Conservation (phyloP, 2,329 filamentous ascomycete genomes). For the Bimuria novae-zelandiae region DNA sequence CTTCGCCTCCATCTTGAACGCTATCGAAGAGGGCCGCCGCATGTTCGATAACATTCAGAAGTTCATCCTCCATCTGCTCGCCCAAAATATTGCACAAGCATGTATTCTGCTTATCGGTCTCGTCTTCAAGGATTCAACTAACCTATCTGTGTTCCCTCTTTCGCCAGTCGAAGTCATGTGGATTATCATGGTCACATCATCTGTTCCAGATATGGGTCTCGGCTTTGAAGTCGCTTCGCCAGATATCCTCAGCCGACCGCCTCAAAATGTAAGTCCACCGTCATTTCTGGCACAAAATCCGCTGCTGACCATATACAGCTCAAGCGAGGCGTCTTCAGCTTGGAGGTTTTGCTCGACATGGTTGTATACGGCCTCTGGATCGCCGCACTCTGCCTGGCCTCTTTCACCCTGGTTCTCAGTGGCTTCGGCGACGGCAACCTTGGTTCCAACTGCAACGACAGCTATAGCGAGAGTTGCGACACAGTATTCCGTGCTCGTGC, state of each 20-base stretch:
- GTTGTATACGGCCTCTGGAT: conserved; percentile 46
- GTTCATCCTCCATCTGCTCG: conserved; percentile 76
- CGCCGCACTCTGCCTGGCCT: conserved; percentile 39
- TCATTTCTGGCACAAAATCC: conserved; percentile 45
- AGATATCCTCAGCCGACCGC: conserved; percentile 80
- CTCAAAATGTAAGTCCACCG: conserved; percentile 75
- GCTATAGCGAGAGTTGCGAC: conserved; percentile 37
- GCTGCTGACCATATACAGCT: conserved; percentile 21
- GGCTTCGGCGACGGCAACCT: conserved; percentile 41
- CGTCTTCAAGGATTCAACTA: conserved; percentile 72
- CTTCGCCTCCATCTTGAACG: conserved; percentile 83
- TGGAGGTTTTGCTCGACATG: conserved; percentile 46
- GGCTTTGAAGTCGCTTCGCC: conserved; percentile 76
- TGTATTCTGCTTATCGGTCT: conserved; percentile 80
- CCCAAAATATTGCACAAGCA: conserved; percentile 83
- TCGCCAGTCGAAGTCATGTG: conserved; percentile 86
- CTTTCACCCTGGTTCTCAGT: conserved; percentile 44
- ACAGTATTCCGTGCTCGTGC: conserved; percentile 61
- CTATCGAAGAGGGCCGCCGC: conserved; percentile 79
- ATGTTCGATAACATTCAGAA: conserved; percentile 92
- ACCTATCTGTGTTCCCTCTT: conserved; percentile 82
- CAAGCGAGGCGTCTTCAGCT: conserved; percentile 45
- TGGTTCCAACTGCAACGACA: conserved; percentile 42
- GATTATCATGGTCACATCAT: conserved; percentile 93
- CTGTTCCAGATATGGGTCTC: conserved; percentile 84